Evolutionary conservation across 805 yeast species (phyloP), one percentile per base, ranked within the genome.

Genomic region (Myxozyma geophila): DNA sequence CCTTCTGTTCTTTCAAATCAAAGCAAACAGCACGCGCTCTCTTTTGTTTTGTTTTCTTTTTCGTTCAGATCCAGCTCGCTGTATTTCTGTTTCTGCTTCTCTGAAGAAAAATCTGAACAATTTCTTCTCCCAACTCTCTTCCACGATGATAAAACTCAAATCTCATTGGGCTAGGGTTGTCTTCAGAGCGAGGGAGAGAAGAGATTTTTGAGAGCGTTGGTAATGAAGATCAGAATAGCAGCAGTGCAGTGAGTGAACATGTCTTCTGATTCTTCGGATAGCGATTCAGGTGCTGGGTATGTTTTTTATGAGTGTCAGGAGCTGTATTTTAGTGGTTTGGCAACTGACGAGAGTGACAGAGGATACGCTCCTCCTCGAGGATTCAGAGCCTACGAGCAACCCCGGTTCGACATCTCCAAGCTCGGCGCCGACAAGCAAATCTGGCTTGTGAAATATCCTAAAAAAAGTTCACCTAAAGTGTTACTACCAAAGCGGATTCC

Each of bases 361-460:
- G 57, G 64, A 23, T 61, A 57, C 54, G 43, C 40, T 7, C 64
- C 60, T n/a, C 64, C 64, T 17, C 48, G 44, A 10, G 60, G 60
- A 37, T 61, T 36, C 61, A 47, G 46, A 60, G 62, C 59, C 21
- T 50, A 19, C 10, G 44, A 35, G 47, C 66, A 35, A 33, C 10
- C 58, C 21, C 35, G 49, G 21, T 40, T 67, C 43, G 47, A 49
- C n/a, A 15, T 54, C 47, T 49, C 58, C 1, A 50, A 57, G 40
- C 36, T 50, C n/a, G 52, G 39, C 17, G 44, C 21, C 40, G 53
- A 41, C 10, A 63, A 63, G 21, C 46, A 63, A 47, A n/a, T 63
- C 19, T 64, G 66, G 66, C 62, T 64, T 21, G 47, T 64, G 23
- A 60, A 58, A 36, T 37, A 57, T 9, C 67, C 67, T 28, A 61